Base-by-base conservation (phyloP, 2,329 filamentous ascomycete species). In the Geosmithia putterillii region DNA sequence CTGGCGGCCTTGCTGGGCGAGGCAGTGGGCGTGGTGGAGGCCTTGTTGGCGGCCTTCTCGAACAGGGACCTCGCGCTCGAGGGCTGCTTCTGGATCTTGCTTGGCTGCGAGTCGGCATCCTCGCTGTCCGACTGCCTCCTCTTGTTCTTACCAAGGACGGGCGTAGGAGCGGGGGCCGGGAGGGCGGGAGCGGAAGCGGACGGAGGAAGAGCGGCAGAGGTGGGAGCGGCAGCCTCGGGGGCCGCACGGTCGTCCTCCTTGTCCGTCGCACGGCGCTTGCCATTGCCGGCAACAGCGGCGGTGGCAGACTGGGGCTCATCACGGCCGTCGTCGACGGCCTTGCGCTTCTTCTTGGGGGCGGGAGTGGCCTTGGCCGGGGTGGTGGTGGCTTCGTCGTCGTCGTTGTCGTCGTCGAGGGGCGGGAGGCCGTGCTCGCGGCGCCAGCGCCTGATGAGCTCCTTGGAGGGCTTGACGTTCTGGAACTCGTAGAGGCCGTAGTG, bases 401-500 rank as follows among this genome's bases (percentile, higher is more conserved):
- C n/a, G n/a, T n/a, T n/a, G n/a, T 52, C 55, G 38, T 74, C 67
- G 9, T 72, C 69, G 42, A 70, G 66, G 0, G 65, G 61, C 9
- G 72, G 69, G 19, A 79, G 63, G 25, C 71, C 71, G 50, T 79
- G 69, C 44, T 72, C 70, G 37, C 69, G 59, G 52, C 73, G 71
- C 75, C 75, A 79, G 51, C 71, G 71, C 56, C 70, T 73, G 43
- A 78, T 62, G 8, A 76, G 64, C 35, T 76, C 71, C 47, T 69
- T 70, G 0, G 74, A 75, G 1, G 74, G 73, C 52, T 76, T 76
- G 37, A 78, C 69, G 17, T 73, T 78, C 60, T 78, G 76, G 60
- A 79, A 79, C 51, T 78, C 71, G 52, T 79, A 79, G 2, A 79
- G 66, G 2, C 74, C 75, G 47, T 79, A 79, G 40, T 74, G 72